Evolutionary conservation across 1,139 yeast genomes (phyloP), one percentile per base, ranked within the genome.

Genomic region (Zygosaccharomyces sapae): DNA sequence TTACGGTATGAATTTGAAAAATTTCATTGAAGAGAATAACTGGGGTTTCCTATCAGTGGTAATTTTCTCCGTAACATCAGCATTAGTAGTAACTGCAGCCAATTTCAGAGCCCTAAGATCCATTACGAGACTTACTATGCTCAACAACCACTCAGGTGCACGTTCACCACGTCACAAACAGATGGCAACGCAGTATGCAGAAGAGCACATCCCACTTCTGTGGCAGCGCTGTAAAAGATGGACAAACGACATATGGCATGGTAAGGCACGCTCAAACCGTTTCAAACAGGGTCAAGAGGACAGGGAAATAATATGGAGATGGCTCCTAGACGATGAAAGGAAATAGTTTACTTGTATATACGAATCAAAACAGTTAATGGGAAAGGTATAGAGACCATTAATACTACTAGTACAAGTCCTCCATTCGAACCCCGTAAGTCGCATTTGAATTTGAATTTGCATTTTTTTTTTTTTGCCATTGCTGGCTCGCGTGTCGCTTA

Each of bases 1-100:
- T 50, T 92, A 88, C 64, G 98, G 98, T 36, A 92, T 92, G 98
- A 92, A 92, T 64, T 71, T 92, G 64, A 87, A 86, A 59, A 92
- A 90, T 63, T 88, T 81, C 62, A 81, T 90, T 9, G 98, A 92
- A 64, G 95, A 89, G 24, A 75, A 86, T 2, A 65, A 71, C 13
- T 55, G 55, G 38, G 76, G 76, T 16, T 78, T 87, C 12, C 73
- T 67, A 0, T 61, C 67, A 5, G 70, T 76, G 4, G 69, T 75
- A 1, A 54, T 57, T 0, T 49, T 72, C 4, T 67, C 79, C 1
- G 60, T 76, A 0, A 22, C 72, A 1, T 57, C 71, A 25, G 77
- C 76, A 1, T 63, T 74, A 10, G 47, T 62, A 1, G 68, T 76
- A 4, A 74, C 73, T 0, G 60, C 66, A 16, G 53, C 62, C 3